Conservation (phyloP, 768 basidiomycete genomes). For the Mrakia frigida region DNA sequence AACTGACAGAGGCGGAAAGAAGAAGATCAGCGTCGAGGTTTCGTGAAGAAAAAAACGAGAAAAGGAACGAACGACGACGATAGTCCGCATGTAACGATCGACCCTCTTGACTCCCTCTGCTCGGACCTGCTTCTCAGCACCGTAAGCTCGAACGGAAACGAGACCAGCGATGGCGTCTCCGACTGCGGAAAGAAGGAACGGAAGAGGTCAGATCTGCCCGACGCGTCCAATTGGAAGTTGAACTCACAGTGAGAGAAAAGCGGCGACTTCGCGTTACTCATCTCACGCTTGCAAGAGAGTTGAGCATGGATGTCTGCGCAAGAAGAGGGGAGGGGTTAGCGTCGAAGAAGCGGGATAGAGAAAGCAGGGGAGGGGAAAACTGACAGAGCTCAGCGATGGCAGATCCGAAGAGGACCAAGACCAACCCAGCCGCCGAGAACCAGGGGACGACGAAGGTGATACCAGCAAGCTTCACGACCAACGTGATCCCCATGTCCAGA, state of each 20-base stretch:
- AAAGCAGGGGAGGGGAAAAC: not conserved
- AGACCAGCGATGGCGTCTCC: conserved; percentile 59
- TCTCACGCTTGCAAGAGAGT: conserved; percentile 54
- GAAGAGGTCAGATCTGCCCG: not conserved
- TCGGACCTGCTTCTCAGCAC: conserved; percentile 50
- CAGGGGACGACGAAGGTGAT: conserved; percentile 51
- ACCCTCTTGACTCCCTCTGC: conserved; percentile 51
- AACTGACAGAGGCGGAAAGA: not conserved
- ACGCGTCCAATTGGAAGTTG: no score
- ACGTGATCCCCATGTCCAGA: conserved; percentile 43
- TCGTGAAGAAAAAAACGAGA: not conserved
- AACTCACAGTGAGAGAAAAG: conserved; percentile 48
- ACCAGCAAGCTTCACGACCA: conserved; percentile 50
- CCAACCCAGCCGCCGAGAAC: conserved; percentile 51
- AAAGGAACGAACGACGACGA: not conserved
- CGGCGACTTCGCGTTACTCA: conserved; percentile 53
- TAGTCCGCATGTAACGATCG: conserved; percentile 49
- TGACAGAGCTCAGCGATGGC: conserved; percentile 31
- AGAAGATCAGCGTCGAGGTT: not conserved
- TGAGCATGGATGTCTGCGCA: conserved; percentile 52
- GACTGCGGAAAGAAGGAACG: conserved; percentile 35
- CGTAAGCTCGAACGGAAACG: conserved; percentile 61
- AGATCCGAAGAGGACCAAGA: conserved; percentile 41
- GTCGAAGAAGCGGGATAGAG: no score
- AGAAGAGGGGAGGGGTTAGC: not conserved